Evolutionary conservation across 306 rosid species (phyloP), one percentile per base, ranked within the genome.

Genomic region (Heteromeles arbutifolia): DNA sequence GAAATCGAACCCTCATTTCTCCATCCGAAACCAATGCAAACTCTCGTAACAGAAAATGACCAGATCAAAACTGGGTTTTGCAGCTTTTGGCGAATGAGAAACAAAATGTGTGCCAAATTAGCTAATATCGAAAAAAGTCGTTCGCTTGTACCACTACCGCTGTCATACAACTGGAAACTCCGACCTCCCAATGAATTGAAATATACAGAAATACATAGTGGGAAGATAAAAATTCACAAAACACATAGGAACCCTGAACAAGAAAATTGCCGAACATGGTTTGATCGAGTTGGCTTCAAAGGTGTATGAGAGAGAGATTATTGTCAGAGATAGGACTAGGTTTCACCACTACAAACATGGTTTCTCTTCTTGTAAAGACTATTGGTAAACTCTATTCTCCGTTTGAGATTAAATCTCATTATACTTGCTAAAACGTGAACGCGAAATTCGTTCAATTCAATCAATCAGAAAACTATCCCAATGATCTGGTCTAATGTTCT

Each of bases 201-300:
- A 61, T 31, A 43, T 24, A 50, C 2, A 41, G 19, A 57, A 74
- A 48, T n/a, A 22, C 34, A 29, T 15, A 7, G 9, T 65, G 31
- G 26, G 59, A 52, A 70, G 41, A 70, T 50, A 5, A 45, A 4
- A 48, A 61, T 25, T 5, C 2, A 48, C 24, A 50, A 50, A 63
- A 9, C 21, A 0, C 24, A 56, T 15, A 45, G 18, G 39, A 28
- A 52, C 29, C 17, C 17, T 10, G 63, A 22, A 58, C 29, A 58
- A 58, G 29, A 57, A 15, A 14, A 13, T 5, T 61, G 66, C 14
- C 17, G 50, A 77, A 63, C 98, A 89, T 74, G 79, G 86, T 62
- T 91, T 91, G 81, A 91, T 93, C 96, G 91, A 93, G 74, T 82
- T 91, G 80, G 91, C 82, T 78, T 93, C 97, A n/a, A 86, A 82